Evolutionary conservation across 2,329 filamentous ascomycete species (phyloP).

Genomic region (Coniochaeta sp.): DNA sequence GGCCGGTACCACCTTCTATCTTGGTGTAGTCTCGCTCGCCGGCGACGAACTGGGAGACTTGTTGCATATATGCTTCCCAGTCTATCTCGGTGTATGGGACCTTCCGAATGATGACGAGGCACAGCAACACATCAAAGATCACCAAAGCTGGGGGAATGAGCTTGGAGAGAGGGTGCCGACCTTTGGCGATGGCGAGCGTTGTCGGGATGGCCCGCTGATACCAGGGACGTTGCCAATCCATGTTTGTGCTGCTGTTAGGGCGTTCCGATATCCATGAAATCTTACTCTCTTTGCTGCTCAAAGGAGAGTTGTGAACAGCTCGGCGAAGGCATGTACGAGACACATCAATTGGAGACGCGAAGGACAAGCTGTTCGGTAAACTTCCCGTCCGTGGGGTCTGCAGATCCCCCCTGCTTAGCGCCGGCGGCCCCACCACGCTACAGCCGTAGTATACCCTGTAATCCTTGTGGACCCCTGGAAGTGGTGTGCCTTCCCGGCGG

Average conservation of each 20-base stretch:
- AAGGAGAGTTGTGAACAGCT: background rate
- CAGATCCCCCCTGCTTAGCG: background rate
- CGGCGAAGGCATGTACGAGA: no score
- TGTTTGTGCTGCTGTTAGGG: background rate
- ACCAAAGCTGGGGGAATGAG: slow-evolving; percentile 55
- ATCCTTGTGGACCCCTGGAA: background rate
- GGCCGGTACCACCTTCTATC: slow-evolving; percentile 83
- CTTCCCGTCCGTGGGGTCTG: slow-evolving; percentile 27
- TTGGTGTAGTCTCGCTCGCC: slow-evolving; percentile 85
- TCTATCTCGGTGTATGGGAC: slow-evolving; percentile 96
- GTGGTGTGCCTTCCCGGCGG: no score
- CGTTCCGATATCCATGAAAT: background rate
- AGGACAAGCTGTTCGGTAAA: slow-evolving; percentile 29
- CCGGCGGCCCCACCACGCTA: background rate
- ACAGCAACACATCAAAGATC: slow-evolving; percentile 63
- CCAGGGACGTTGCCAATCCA: slow-evolving; percentile 2
- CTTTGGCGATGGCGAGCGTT: slow-evolving; percentile 27
- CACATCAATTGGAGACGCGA: background rate
- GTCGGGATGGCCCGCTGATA: background rate
- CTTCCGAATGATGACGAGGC: slow-evolving; percentile 67
- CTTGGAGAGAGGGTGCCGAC: slow-evolving; percentile 40
- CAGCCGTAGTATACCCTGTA: no score
- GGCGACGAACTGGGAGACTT: slow-evolving; percentile 68
- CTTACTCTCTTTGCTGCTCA: background rate
- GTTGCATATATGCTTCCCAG: slow-evolving; percentile 96